These are phyloP conservation scores for Xylariaceae sp. DNA, from an alignment of 2,329 filamentous ascomycete species.

Conservation along the genomic window DNA sequence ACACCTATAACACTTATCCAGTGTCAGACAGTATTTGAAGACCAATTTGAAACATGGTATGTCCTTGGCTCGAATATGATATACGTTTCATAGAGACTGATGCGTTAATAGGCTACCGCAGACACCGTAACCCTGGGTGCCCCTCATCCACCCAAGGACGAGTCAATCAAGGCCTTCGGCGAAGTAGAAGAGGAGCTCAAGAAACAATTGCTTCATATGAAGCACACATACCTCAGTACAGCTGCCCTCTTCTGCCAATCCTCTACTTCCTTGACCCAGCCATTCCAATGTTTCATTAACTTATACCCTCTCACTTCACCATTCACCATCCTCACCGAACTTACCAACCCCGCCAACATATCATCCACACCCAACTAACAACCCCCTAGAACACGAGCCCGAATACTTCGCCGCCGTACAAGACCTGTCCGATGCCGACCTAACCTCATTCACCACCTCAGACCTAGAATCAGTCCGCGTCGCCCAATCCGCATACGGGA, in stretches of 20 bases:
- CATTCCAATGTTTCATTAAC: too few species aligned
- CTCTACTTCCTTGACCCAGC: not conserved
- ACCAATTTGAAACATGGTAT: too few species aligned
- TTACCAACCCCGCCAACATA: too few species aligned
- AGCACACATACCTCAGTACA: constrained; percentile 29
- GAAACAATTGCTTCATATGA: constrained; percentile 45
- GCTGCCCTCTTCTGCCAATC: not conserved
- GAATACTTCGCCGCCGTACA: constrained; percentile 53
- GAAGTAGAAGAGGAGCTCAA: constrained; percentile 51
- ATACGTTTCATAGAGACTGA: too few species aligned
- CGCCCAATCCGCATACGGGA: constrained; percentile 45
- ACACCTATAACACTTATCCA: too few species aligned
- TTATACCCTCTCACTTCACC: not conserved
- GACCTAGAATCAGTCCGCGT: constrained; percentile 46
- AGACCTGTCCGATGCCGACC: constrained; percentile 38
- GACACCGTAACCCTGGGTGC: constrained; percentile 52
- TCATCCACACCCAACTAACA: not conserved
- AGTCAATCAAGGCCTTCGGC: constrained; percentile 49
- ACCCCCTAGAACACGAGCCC: constrained; percentile 48
- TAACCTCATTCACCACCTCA: constrained; percentile 36
- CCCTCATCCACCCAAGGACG: constrained; percentile 48
- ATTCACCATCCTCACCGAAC: not conserved
- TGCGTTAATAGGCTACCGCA: constrained; percentile 42
- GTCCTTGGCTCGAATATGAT: too few species aligned
- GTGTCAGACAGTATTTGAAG: too few species aligned